Evolutionary conservation across 352 stramenopile species (phyloP).

Genomic region (Phytophthora palmivora): DNA sequence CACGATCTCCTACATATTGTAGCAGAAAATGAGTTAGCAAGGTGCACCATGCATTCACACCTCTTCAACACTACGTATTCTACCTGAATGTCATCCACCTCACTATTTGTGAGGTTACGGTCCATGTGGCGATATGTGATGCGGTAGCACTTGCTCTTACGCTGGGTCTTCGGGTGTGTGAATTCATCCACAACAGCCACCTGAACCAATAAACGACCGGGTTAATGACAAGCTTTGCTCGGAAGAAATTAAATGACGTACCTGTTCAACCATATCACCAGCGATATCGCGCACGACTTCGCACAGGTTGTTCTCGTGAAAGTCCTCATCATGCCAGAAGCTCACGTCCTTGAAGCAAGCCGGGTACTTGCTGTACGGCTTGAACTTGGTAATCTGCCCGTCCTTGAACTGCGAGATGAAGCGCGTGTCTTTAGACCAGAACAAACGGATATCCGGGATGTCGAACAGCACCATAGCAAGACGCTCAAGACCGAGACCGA

Average conservation of each 20-base stretch:
- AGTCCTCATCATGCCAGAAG: slow-evolving; percentile 94
- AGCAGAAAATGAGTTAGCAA: no score
- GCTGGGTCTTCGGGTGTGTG: slow-evolving; percentile 96
- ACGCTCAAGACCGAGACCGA: slow-evolving; percentile 98
- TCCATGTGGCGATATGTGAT: slow-evolving; percentile 99
- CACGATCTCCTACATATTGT: slow-evolving; percentile 48
- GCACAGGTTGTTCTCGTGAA: slow-evolving; percentile 98
- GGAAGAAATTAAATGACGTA: slow-evolving; percentile 18
- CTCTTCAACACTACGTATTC: no score
- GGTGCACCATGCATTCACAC: no score
- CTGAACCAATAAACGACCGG: slow-evolving; percentile 11
- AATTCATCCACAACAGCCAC: slow-evolving; percentile 96
- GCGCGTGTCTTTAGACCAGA: slow-evolving; percentile 97
- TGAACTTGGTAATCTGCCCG: slow-evolving; percentile 96
- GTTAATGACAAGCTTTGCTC: no score
- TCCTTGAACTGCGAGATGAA: slow-evolving; percentile 95
- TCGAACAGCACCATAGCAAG: slow-evolving; percentile 99
- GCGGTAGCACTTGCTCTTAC: slow-evolving; percentile 96
- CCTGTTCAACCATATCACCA: slow-evolving; percentile 97
- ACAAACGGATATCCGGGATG: slow-evolving; percentile 99
- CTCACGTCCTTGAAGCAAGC: slow-evolving; percentile 99
- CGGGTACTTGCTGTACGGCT: slow-evolving; percentile 99
- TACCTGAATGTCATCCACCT: slow-evolving; percentile 96
- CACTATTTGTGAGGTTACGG: slow-evolving; percentile 98
- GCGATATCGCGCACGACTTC: slow-evolving; percentile 96